Conservation (phyloP, 306 rosid genomes). For the Medicago truncatula region MtrunA17r5.0-ANR NC_053045.1:61534501-61535000, state of each 20-base stretch:
- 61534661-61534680: constrained; percentile 1
- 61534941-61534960: constrained; percentile 11
- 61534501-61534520: not conserved
- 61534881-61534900: not conserved
- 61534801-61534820: not conserved
- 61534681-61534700: not conserved
- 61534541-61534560: not conserved
- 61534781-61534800: constrained; percentile 2
- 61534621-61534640: constrained; percentile 38
- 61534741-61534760: constrained; percentile 28
- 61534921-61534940: not conserved
- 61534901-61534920: constrained; percentile 17
- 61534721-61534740: constrained; percentile 42
- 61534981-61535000: not conserved
- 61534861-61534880: not conserved
- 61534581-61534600: constrained; percentile 24
- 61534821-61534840: constrained; percentile 5
- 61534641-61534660: not conserved
- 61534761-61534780: not conserved
- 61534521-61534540: not conserved
- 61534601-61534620: constrained; percentile 43
- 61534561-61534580: constrained; percentile 28
- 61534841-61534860: not conserved
- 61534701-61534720: constrained; percentile 37
- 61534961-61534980: constrained; percentile 24